Evolutionary conservation across 164 flowering plant genomes (phyloP), one percentile per base, ranked within the genome.

Genomic region (Stephania yunnanensis): DNA sequence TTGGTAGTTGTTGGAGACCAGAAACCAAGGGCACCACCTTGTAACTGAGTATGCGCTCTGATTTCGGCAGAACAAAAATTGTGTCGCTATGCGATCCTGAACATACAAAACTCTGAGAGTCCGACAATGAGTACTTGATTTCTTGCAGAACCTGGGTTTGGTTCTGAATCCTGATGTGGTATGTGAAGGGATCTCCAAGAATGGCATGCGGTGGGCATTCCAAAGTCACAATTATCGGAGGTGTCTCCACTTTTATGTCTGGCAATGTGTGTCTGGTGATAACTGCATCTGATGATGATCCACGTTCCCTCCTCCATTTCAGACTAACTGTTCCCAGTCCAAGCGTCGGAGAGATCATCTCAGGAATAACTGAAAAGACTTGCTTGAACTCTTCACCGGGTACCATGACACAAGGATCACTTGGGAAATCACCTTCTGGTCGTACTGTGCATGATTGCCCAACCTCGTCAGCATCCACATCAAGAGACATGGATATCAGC

Each of bases 191-290:
- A 36, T 82, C 86, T 61, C 98, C 97, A 53, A 91, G 87, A 74
- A 89, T 76, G 15, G 94, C 92, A 83, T 89, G 88, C 78, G 99
- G 94, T 45, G 97, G 99, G 67, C 97, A 94, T 71, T 89, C 91
- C 84, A 91, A 74, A 74, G 80, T 82, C 79, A 94, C 85, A 48
- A 90, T 75, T 77, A 96, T 36, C 1, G 97, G 95, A 22, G 95
- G 79, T 65, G 76, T 69, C 82, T 96, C 99, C 48, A 88, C 90
- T 30, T 83, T 83, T 45, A 87, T 89, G 74, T 90, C 87, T 46
- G 95, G 97, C 67, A 96, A 90, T 64, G 73, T 85, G 70, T 89
- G 86, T 81, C 78, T 88, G 30, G 97, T 92, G 71, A 82, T 46
- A 53, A 48, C 53, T 74, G 73, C 85, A 44, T 80, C 50, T 45